Base-by-base conservation (phyloP, 2,329 filamentous ascomycete species). In the Claviceps paspali region DNA sequence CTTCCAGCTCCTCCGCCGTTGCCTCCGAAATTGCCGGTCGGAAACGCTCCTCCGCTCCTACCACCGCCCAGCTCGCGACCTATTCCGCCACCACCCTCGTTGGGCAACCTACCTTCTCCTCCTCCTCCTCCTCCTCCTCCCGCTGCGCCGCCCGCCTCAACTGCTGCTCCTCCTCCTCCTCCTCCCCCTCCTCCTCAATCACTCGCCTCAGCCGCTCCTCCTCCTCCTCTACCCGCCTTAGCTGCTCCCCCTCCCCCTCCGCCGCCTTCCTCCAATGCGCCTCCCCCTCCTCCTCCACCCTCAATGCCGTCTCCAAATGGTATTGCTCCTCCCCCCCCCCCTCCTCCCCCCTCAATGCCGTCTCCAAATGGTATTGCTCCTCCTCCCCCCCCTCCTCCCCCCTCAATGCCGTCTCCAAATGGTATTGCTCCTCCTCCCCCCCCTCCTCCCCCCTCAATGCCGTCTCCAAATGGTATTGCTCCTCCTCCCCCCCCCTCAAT, bases 11-110 rank as follows among this genome's bases (percentile, higher is more conserved):
- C 60, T 45, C 66, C 65, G 12, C 59, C 65, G 24, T 52, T 67
- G 15, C 66, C 67, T 33, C 65, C 66, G 18, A 70, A 68, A 47
- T 60, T 62, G 1, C 63, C 67, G 29, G 51, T 55, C 8, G 54
- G 56, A 12, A 57, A 48, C 38, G 61, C 66, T 27, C 65, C 68
- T 35, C 65, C 68, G 30, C 55, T 67, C 35, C 55, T 67, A 19
- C 69, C 71, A 11, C 72, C 70, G 2, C 55, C 67, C 36, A 61
- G 61, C 48, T 59, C 64, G 31, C 64, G 71, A 30, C 70, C 68
- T 30, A 60, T 68, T 17, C 68, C 70, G 11, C 65, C 67, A 28
- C 67, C 71, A 14, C 65, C 71, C n/a, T 52, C 60, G 17, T 56
- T 55, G 22, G 58, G 45, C 29, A 59, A 48, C 49, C 57, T 55